Evolutionary conservation across 1,284 basidiomycete species (phyloP).

Genomic region (Farysia itapuensis): DNA sequence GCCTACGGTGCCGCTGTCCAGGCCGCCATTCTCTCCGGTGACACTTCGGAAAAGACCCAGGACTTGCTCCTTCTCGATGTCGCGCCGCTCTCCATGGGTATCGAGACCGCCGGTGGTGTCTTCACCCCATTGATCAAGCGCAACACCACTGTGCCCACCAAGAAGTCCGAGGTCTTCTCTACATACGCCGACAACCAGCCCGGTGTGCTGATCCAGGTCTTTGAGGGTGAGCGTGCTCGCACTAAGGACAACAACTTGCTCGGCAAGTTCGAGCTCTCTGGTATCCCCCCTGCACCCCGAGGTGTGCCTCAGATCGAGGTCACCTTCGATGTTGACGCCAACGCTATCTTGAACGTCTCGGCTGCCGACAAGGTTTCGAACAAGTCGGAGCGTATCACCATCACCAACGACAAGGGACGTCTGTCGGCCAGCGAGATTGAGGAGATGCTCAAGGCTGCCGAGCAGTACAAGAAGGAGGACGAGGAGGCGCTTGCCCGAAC

Average conservation of each 20-base stretch:
- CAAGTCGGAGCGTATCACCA: conserved; percentile 88
- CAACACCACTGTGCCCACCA: conserved; percentile 98
- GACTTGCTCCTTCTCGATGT: conserved; percentile 97
- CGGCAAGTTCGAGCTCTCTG: conserved; percentile 97
- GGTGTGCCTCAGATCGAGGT: conserved; percentile 98
- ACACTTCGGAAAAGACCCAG: conserved; percentile 96
- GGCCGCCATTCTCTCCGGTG: conserved; percentile 95
- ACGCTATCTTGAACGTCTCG: conserved; percentile 95
- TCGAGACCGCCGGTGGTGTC: conserved; percentile 98
- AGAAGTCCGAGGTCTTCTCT: conserved; percentile 98
- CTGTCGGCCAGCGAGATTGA: conserved; percentile 98
- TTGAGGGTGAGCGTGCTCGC: conserved; percentile 97
- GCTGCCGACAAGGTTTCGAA: conserved; percentile 97
- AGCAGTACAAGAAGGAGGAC: conserved; percentile 76
- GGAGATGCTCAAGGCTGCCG: conserved; percentile 70
- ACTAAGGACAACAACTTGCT: conserved; percentile 99
- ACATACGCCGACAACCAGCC: conserved; percentile 99
- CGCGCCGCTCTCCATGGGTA: conserved; percentile 87
- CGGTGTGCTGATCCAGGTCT: conserved; percentile 97
- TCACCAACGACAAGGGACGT: conserved; percentile 98
- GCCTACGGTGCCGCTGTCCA: conserved; percentile 99
- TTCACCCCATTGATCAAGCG: conserved; percentile 97
- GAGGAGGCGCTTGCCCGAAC: conserved; percentile 69
- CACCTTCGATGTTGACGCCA: conserved; percentile 98
- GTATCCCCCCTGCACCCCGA: conserved; percentile 95